Percentiles rank a stretch among this genome's conserved stretches.
These are phyloP conservation scores for Stachybotrys echinatus DNA, from an alignment of 2,329 filamentous ascomycete species.

Conservation along the genomic window DNA sequence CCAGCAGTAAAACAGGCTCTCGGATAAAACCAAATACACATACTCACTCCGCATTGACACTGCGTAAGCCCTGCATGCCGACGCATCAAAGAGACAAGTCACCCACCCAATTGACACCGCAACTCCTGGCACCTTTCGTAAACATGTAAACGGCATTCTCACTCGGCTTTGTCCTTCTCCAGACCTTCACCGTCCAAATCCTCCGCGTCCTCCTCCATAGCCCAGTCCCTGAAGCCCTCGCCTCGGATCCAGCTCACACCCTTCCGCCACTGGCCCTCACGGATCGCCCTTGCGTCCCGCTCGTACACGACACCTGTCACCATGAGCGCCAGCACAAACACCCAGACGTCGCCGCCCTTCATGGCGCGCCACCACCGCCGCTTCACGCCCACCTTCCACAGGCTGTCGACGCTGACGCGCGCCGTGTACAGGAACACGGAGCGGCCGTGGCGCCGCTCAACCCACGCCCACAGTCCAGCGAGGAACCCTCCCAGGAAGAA, in stretches of 20 bases:
- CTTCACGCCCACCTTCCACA: constrained; percentile 95
- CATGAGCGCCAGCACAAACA: constrained; percentile 77
- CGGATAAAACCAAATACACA: too few relatives aligned
- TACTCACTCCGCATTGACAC: too few relatives aligned
- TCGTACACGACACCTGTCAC: constrained; percentile 76
- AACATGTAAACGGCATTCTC: neutral
- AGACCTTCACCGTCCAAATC: constrained; percentile 16
- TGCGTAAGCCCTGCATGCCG: too few relatives aligned
- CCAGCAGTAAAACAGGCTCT: too few relatives aligned
- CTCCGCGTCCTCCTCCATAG: constrained; percentile 41
- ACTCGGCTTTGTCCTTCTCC: neutral
- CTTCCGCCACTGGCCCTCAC: constrained; percentile 64
- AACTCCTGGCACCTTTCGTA: neutral
- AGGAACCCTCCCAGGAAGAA: constrained; percentile 87
- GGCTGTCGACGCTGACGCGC: constrained; percentile 70
- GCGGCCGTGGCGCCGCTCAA: constrained; percentile 61
- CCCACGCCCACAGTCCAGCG: constrained; percentile 78
- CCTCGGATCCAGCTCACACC: constrained; percentile 68
- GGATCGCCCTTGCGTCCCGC: constrained; percentile 60
- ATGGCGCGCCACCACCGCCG: constrained; percentile 80
- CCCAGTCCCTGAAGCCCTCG: constrained; percentile 69
- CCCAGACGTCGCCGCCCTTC: constrained; percentile 74
- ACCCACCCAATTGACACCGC: neutral
- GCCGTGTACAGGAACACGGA: constrained; percentile 74
- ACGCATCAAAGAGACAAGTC: too few relatives aligned